phyloP scores from a whole-genome alignment of 2,329 filamentous ascomycete genomes.

The Fusarium aywerte region DNA sequence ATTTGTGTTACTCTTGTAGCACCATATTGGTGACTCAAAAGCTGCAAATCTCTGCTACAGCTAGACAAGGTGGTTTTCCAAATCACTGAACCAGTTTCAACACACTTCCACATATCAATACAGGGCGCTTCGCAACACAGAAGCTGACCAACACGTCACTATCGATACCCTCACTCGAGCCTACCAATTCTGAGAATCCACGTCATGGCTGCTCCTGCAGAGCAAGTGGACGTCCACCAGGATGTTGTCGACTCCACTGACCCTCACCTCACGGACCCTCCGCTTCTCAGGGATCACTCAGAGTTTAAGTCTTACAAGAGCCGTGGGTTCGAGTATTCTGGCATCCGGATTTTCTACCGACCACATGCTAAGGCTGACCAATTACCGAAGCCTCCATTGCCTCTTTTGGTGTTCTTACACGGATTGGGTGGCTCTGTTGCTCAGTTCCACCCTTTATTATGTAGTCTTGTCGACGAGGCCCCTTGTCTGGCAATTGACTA shows the following conservation, averaged over 20 bases:
- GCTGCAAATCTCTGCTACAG: slow-evolving; percentile 22
- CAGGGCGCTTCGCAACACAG: neutral
- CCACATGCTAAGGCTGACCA: slow-evolving; percentile 85
- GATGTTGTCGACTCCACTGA: slow-evolving; percentile 46
- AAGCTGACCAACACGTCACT: neutral
- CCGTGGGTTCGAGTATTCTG: slow-evolving; percentile 74
- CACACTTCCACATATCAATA: neutral
- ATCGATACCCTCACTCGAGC: slow-evolving; percentile 2
- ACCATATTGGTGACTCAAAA: slow-evolving; percentile 36
- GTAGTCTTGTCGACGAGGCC: slow-evolving; percentile 82
- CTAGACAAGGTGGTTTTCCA: slow-evolving; percentile 8
- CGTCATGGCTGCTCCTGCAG: slow-evolving; percentile 42
- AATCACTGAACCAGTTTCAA: neutral
- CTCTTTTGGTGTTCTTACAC: slow-evolving; percentile 90
- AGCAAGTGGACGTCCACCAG: slow-evolving; percentile 32
- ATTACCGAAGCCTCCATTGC: slow-evolving; percentile 78
- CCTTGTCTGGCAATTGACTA: slow-evolving; percentile 87
- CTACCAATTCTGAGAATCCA: slow-evolving; percentile 16
- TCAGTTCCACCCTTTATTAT: slow-evolving; percentile 85
- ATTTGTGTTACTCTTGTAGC: slow-evolving; percentile 29
- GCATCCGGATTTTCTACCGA: slow-evolving; percentile 84
- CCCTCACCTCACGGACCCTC: slow-evolving; percentile 73
- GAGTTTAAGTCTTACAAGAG: slow-evolving; percentile 78
- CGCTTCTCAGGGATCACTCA: slow-evolving; percentile 82
- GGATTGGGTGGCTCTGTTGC: slow-evolving; percentile 92